These are phyloP conservation scores for Nemania sp. DNA, from an alignment of 2,329 filamentous ascomycete species.

Conservation along the genomic window DNA sequence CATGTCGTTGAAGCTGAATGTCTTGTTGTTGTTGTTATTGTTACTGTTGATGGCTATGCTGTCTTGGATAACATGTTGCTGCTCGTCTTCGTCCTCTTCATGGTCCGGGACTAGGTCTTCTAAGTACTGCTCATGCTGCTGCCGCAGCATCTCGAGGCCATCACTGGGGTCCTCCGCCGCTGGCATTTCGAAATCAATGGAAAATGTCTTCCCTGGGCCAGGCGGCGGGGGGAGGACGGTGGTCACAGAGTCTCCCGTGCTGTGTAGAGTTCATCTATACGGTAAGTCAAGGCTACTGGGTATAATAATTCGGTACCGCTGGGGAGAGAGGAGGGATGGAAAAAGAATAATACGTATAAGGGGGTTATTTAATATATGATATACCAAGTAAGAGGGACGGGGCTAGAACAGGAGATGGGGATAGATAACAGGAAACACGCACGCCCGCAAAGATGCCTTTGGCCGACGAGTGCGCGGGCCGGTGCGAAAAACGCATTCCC, in stretches of 20 bases:
- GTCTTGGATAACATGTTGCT: conserved; percentile 9
- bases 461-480: conserved; percentile 54
- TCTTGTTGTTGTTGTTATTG: not conserved
- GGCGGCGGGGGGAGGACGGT: conserved; percentile 40
- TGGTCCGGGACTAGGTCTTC: conserved; percentile 44
- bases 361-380: not conserved
- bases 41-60: not conserved
- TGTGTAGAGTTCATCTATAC: conserved; percentile 2
- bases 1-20: conserved; percentile 36
- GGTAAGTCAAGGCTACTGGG: not conserved
- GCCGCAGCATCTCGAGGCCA: conserved; percentile 48
- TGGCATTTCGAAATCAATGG: conserved; percentile 55
- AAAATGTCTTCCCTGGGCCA: conserved; percentile 54
- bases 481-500: conserved; percentile 56
- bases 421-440: conserved; percentile 31
- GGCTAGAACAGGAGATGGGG: not conserved
- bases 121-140: conserved; percentile 48
- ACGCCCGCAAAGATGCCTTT: conserved; percentile 46
- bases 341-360: not conserved
- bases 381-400: not conserved
- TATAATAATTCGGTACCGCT: not conserved
- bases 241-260: conserved; percentile 26
- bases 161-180: conserved; percentile 44
- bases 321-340: not conserved
- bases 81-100: conserved; percentile 29